These are phyloP conservation scores for Schwanniomyces occidentalis DNA, from an alignment of 805 yeast species.

Conservation along the genomic window DNA sequence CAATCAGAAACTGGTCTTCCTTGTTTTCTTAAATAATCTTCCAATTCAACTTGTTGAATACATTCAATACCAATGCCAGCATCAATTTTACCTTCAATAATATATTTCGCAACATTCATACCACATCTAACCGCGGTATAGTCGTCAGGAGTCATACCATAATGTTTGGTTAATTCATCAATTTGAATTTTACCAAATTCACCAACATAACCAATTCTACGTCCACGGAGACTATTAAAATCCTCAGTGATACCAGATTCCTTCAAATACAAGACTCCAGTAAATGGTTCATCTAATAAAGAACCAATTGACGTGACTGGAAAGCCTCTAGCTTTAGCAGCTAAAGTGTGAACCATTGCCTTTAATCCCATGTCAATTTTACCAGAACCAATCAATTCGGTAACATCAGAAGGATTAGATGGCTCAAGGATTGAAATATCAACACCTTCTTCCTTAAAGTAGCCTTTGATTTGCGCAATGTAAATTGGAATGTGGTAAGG, in stretches of 20 bases:
- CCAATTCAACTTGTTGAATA: slow-evolving; percentile 59
- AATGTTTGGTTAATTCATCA: slow-evolving; percentile 55
- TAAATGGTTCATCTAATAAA: slow-evolving; percentile 56
- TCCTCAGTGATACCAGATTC: slow-evolving; percentile 53
- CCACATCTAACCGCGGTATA: slow-evolving; percentile 61
- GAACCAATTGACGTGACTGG: slow-evolving; percentile 59
- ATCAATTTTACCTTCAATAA: slow-evolving; percentile 55
- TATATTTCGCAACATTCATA: slow-evolving; percentile 58
- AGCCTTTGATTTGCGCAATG: slow-evolving; percentile 51
- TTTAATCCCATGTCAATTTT: slow-evolving; percentile 59
- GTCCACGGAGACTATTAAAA: slow-evolving; percentile 52
- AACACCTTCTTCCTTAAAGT: slow-evolving; percentile 49
- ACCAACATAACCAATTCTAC: slow-evolving; percentile 57
- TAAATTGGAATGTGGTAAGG: slow-evolving; percentile 57
- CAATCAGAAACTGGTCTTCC: slow-evolving; percentile 49
- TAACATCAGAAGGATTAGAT: slow-evolving; percentile 57
- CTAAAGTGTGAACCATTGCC: slow-evolving; percentile 61
- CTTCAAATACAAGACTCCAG: slow-evolving; percentile 53
- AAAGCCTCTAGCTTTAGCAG: slow-evolving; percentile 59
- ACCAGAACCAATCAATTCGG: slow-evolving; percentile 57
- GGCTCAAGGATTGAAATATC: slow-evolving; percentile 56
- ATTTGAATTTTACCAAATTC: slow-evolving; percentile 61
- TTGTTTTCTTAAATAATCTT: slow-evolving; percentile 44
- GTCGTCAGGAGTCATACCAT: slow-evolving; percentile 55
- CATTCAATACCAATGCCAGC: slow-evolving; percentile 62